Base-by-base conservation (phyloP, 306 rosid genomes). In the Castanea crenata region DNA sequence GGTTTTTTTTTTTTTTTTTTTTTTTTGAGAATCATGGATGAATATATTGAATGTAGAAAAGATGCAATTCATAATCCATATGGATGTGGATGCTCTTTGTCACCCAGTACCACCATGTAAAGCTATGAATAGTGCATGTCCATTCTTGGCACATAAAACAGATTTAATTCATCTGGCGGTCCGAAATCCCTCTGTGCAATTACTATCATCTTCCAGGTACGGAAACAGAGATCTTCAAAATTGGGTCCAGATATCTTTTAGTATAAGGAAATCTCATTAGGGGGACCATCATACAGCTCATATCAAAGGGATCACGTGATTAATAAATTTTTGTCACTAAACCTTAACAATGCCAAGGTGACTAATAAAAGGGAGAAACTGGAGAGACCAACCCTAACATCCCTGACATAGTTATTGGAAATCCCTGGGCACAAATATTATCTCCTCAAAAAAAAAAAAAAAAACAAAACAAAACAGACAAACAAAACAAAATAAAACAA, bases 181-280 rank as follows among this genome's bases (percentile, higher is more conserved):
- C 86, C 86, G 62, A 38, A 74, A 74, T 52, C 61, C 27, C 79
- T 29, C 54, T 72, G 86, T 85, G 16, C 9, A 75, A 84, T 85
- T 57, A 68, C 80, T 67, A 76, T 82, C 85, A 79, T 79, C 81
- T 79, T 79, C 56, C 65, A 49, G 83, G 65, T 79, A 74, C 83
- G 62, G 72, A 31, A 71, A 35, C 74, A 79, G 79, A 69, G 65
- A 79, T 77, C 83, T 79, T 65, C 29, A 76, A 34, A 65, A 55
- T 18, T 79, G 81, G 86, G 90, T 58, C 83, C 85, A 80, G 27
- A 51, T 74, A 29, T 74, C 57, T 71, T 82, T 65, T 83, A 49
- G 54, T 3, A 80, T 38, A 57, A 44, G 15, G 83, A 80, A 12
- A 58, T 74, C 73, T 74, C 88, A 65, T 76, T 34, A 2, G 32